Evolutionary conservation across 345 rosid species (phyloP), one percentile per base, ranked within the genome.

Genomic region (Streptanthus diversifolius): DNA sequence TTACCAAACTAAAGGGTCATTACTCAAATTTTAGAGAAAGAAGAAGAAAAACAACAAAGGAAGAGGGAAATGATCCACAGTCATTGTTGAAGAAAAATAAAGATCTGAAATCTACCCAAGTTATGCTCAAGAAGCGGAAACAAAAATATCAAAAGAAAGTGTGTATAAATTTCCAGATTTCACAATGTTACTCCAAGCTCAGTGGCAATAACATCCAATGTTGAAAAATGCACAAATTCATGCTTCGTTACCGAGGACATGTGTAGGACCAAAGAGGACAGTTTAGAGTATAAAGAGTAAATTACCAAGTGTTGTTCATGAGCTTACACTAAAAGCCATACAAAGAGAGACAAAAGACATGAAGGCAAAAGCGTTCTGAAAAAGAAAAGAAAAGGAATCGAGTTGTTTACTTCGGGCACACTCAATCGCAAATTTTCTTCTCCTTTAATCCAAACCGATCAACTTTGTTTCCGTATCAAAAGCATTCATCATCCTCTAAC

Each of bases 181-280:
- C 60, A 36, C 17, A 37, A 66, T 18, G 69, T 47, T 47, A 33
- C 41, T 63, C 55, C 55, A 63, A 11, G 17, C 68, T 45, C 27
- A 63, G 0, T n/a, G n/a, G n/a, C n/a, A n/a, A n/a, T n/a, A n/a
- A n/a, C n/a, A n/a, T n/a, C n/a, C n/a, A n/a, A n/a, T n/a, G n/a
- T n/a, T n/a, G n/a, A n/a, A n/a, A n/a, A n/a, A n/a, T n/a, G n/a
- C n/a, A n/a, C n/a, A n/a, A 10, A 47, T 32, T 7, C 57, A 54
- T 39, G 27, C 52, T 68, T 68, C 33, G 54, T 63, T 30, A 63
- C 14, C 5, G 63, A 72, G 55, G 27, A 40, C 63, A 36, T 63
- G 70, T 72, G 70, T 72, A 63, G 76, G 76, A 54, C 76, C 70
- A 52, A 52, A 43, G 63, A 61, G 15, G 41, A 56, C 67, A 59